Evolutionary conservation across 257 asterid species (phyloP).

Genomic region (Marsdenia floribunda): DNA sequence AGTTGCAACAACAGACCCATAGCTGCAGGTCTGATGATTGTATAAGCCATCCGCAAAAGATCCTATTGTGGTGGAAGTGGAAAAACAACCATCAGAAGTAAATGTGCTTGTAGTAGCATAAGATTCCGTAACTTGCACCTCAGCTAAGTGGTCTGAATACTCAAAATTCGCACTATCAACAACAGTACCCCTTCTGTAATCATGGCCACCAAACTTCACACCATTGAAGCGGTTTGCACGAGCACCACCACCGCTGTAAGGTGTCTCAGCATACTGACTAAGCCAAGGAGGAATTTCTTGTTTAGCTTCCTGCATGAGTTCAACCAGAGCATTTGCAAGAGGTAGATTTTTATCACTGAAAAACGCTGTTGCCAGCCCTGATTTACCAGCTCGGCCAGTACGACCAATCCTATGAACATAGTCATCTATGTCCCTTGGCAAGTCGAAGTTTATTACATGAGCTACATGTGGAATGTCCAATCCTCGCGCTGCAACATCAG

Average conservation of each 20-base stretch:
- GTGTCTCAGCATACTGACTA: slow-evolving; percentile 32
- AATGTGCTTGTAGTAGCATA: slow-evolving; percentile 17
- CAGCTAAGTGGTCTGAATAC: slow-evolving; percentile 22
- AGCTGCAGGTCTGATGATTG: slow-evolving; percentile 9
- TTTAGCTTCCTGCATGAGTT: slow-evolving; percentile 55
- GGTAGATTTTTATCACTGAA: slow-evolving; percentile 51
- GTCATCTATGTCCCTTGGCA: slow-evolving; percentile 55
- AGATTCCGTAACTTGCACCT: slow-evolving; percentile 1
- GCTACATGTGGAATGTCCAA: slow-evolving; percentile 72
- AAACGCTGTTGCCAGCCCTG: slow-evolving; percentile 79
- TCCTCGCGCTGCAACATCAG: slow-evolving; percentile 76
- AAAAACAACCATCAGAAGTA: slow-evolving; percentile 8
- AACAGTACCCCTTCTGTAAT: slow-evolving; percentile 18
- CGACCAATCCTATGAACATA: slow-evolving; percentile 85
- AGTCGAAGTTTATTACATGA: slow-evolving; percentile 66
- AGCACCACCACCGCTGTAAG: slow-evolving; percentile 19
- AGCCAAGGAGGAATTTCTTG: slow-evolving; percentile 63
- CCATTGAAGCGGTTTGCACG: slow-evolving; percentile 22
- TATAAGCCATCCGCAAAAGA: slow-evolving; percentile 12
- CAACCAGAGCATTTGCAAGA: slow-evolving; percentile 49
- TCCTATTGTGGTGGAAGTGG: slow-evolving; percentile 10
- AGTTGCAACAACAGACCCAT: slow-evolving; percentile 26
- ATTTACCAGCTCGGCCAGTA: slow-evolving; percentile 83
- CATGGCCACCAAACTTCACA: slow-evolving; percentile 29
- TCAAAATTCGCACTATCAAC: slow-evolving; percentile 11